Conservation (phyloP, 169 alveolate genomes). For the Eimeria praecox region DNA sequence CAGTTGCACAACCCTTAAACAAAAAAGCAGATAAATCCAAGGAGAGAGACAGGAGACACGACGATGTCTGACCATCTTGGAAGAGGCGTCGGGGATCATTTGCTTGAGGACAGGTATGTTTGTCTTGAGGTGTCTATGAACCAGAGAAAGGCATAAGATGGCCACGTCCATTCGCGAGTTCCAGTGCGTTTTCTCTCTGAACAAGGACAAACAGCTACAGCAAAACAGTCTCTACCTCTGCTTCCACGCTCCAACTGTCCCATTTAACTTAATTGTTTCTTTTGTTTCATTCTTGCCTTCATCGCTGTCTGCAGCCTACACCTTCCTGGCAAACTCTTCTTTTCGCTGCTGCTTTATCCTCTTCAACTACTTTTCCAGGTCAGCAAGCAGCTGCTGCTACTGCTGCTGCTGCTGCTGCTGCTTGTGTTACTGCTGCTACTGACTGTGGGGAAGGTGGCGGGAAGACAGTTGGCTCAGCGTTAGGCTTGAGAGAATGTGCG, state of each 20-base stretch:
- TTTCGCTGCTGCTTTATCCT: background rate
- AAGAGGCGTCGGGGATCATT: constrained; percentile 10
- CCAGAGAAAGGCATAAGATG: constrained; percentile 13
- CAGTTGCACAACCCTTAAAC: background rate
- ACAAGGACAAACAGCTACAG: background rate
- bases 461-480: constrained; percentile 61
- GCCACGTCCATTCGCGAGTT: constrained; percentile 7
- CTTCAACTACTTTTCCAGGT: background rate
- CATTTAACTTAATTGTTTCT: too few species aligned
- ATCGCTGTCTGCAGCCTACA: background rate
- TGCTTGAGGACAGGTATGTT: background rate
- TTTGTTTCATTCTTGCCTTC: background rate
- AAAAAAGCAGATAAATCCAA: background rate
- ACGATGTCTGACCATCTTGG: background rate
- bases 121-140: background rate
- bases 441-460: constrained; percentile 39
- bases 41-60: background rate
- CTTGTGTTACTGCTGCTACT: constrained; percentile 19
- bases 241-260: background rate
- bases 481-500: constrained; percentile 1
- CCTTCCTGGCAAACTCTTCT: too few species aligned
- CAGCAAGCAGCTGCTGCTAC: background rate
- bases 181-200: constrained; percentile 42
- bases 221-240: background rate
- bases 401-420: constrained; percentile 1